Percentiles rank a stretch among this genome's conserved stretches.
Evolutionary conservation across 2,329 filamentous ascomycete genomes (phyloP).

Genomic region (Neurospora crassa): DNA sequence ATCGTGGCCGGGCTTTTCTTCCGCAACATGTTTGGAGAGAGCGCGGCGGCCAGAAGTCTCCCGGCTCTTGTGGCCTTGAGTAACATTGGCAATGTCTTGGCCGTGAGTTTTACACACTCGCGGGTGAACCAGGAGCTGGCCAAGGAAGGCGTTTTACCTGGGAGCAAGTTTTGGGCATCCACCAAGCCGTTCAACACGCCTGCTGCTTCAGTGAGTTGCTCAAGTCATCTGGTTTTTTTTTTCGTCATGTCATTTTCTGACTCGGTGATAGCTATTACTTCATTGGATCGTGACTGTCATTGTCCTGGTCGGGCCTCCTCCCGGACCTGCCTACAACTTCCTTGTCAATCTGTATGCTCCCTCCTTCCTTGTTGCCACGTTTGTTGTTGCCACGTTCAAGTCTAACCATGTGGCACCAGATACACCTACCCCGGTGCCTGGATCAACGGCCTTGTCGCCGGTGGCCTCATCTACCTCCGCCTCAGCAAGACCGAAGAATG

Average conservation of each 20-base stretch:
- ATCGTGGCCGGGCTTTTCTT: slow-evolving; percentile 55
- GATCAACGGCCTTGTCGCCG: slow-evolving; percentile 43
- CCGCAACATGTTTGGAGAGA: slow-evolving; percentile 49
- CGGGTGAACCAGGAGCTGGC: slow-evolving; percentile 56
- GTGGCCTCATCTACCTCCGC: slow-evolving; percentile 42
- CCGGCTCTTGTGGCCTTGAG: slow-evolving; percentile 51
- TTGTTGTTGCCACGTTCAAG: too few relatives aligned
- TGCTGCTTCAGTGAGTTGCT: slow-evolving; percentile 30
- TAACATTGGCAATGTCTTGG: slow-evolving; percentile 52
- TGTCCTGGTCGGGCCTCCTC: slow-evolving; percentile 55
- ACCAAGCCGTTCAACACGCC: slow-evolving; percentile 57
- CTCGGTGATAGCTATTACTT: slow-evolving; percentile 36
- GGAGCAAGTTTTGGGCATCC: slow-evolving; percentile 57
- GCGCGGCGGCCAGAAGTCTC: slow-evolving; percentile 35
- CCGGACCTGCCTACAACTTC: slow-evolving; percentile 61
- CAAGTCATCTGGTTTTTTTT: not conserved
- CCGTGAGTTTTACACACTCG: slow-evolving; percentile 49
- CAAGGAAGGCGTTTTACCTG: slow-evolving; percentile 60
- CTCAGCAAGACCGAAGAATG: slow-evolving; percentile 40
- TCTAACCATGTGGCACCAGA: slow-evolving; percentile 12
- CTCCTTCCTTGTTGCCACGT: not conserved
- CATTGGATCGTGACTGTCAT: slow-evolving; percentile 59
- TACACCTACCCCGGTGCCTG: slow-evolving; percentile 43
- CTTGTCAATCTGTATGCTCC: slow-evolving; percentile 41
- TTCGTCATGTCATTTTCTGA: slow-evolving; percentile 1